phyloP scores from a whole-genome alignment of 176 grass and related monocot genomes.

The bread wheat (Triticum aestivum) region IWGSC_CS_RefSeq_v2.1 NC_057805.1:298831893-298832392 shows the following conservation, averaged over 20 bases:
- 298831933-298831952: conserved; percentile 2
- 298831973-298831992: not conserved
- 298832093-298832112: conserved; percentile 94
- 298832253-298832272: conserved; percentile 3
- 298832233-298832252: conserved; percentile 14
- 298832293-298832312: conserved; percentile 15
- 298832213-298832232: conserved; percentile 25
- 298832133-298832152: conserved; percentile 97
- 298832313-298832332: conserved; percentile 13
- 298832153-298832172: conserved; percentile 89
- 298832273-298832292: conserved; percentile 22
- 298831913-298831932: conserved; percentile 4
- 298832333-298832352: conserved; percentile 19
- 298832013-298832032: not conserved
- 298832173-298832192: conserved; percentile 78
- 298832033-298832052: conserved; percentile 15
- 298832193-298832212: conserved; percentile 27
- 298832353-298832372: conserved; percentile 29
- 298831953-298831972: not conserved
- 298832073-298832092: conserved; percentile 32
- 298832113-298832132: conserved; percentile 97
- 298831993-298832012: not conserved
- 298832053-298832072: conserved; percentile 1
- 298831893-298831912: not conserved
- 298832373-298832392: conserved; percentile 19